phyloP scores from a whole-genome alignment of 2,329 filamentous ascomycete genomes.

The Curvularia hawaiiensis region DNA sequence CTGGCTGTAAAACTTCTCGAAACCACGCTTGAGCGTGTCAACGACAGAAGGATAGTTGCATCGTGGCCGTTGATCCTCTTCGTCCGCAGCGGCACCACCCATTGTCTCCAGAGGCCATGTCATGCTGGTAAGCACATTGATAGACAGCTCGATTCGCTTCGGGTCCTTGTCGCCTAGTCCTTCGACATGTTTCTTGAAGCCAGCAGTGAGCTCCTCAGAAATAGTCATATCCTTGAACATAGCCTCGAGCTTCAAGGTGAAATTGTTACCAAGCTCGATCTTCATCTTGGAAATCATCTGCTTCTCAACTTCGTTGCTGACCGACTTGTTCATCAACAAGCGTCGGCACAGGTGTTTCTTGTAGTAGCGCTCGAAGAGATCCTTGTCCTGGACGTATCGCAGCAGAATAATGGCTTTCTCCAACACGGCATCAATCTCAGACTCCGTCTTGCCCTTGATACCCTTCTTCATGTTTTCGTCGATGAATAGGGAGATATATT shows the following conservation, averaged over 20 bases:
- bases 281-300: conserved; percentile 98
- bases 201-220: conserved; percentile 79
- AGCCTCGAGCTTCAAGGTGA: conserved; percentile 89
- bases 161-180: conserved; percentile 61
- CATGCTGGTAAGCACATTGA: conserved; percentile 88
- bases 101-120: conserved; percentile 95
- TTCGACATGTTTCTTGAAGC: conserved; percentile 74
- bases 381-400: conserved; percentile 87
- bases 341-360: conserved; percentile 94
- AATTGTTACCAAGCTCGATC: conserved; percentile 91
- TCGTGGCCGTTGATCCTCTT: conserved; percentile 50
- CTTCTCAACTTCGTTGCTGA: conserved; percentile 90
- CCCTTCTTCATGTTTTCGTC: conserved; percentile 96
- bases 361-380: conserved; percentile 96
- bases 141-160: conserved; percentile 75
- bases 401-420: conserved; percentile 90
- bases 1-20: conserved; percentile 85
- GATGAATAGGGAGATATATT: conserved; percentile 95
- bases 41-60: conserved; percentile 80
- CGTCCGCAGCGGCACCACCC: conserved; percentile 61
- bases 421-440: conserved; percentile 80
- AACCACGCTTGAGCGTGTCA: conserved; percentile 77
- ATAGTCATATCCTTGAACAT: conserved; percentile 98
- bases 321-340: conserved; percentile 84
- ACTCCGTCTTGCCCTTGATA: conserved; percentile 89